phyloP scores from a whole-genome alignment of 768 basidiomycete genomes.

The Hemileccinum impolitum region DNA sequence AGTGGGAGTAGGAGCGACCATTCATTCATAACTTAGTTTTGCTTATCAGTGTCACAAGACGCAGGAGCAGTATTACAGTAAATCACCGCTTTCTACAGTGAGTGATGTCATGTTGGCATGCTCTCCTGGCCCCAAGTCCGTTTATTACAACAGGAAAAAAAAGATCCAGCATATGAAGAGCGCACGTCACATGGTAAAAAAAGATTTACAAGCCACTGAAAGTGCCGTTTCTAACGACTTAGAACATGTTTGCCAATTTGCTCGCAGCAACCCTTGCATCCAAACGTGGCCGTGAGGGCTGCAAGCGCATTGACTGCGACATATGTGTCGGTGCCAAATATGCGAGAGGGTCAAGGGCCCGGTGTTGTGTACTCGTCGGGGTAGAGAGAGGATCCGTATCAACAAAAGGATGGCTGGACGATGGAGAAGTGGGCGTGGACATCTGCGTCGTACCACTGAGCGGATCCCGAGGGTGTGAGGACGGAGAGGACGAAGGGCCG shows the following conservation, averaged over 20 bases:
- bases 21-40: too few relatives aligned
- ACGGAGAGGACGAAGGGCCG: constrained; percentile 36
- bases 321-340: constrained; percentile 58
- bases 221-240: constrained; percentile 12
- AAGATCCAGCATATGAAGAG: constrained; percentile 20
- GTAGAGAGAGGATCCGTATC: constrained; percentile 12
- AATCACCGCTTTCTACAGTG: too few relatives aligned
- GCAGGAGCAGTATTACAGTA: too few relatives aligned
- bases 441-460: constrained; percentile 11
- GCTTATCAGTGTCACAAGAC: too few relatives aligned
- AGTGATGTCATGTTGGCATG: background rate
- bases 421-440: constrained; percentile 1
- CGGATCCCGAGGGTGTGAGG: constrained; percentile 23
- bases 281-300: constrained; percentile 67
- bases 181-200: constrained; percentile 5
- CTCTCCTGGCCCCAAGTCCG: constrained; percentile 1
- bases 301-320: constrained; percentile 70
- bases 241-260: constrained; percentile 90
- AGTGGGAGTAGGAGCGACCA: too few relatives aligned
- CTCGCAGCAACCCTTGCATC: constrained; percentile 86
- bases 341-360: constrained; percentile 59
- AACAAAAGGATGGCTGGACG: constrained; percentile 19
- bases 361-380: constrained; percentile 26
- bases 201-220: background rate
- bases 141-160: constrained; percentile 10